Percentiles rank a stretch among this genome's conserved stretches.
These are phyloP conservation scores for Candida albicans DNA, from an alignment of 1,139 yeast species.

Conservation along the genomic window DNA sequence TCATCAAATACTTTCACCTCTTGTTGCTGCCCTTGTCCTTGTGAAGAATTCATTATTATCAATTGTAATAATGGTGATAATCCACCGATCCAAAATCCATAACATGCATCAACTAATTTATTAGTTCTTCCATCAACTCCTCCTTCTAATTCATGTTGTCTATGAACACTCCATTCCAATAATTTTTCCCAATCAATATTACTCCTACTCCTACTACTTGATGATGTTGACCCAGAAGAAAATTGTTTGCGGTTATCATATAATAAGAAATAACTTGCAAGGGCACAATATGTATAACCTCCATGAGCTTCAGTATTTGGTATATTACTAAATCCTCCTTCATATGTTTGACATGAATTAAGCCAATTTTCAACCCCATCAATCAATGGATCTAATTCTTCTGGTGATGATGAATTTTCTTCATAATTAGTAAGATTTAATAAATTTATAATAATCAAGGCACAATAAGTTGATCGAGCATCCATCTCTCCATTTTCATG, in stretches of 20 bases:
- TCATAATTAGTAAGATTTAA: constrained; percentile 65
- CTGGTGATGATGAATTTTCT: too few species aligned
- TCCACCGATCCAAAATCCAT: constrained; percentile 95
- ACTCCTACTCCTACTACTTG: too few species aligned
- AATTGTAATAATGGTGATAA: constrained; percentile 53
- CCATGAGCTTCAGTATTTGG: constrained; percentile 94
- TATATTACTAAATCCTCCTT: constrained; percentile 90
- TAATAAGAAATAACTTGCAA: constrained; percentile 59
- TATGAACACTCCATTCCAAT: constrained; percentile 62
- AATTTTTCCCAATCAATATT: constrained; percentile 40
- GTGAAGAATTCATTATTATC: constrained; percentile 43
- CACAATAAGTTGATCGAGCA: constrained; percentile 86
- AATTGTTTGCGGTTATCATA: neutral
- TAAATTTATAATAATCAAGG: constrained; percentile 68
- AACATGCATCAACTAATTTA: constrained; percentile 94
- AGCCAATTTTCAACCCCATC: constrained; percentile 61
- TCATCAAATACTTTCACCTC: constrained; percentile 42
- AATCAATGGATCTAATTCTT: constrained; percentile 35
- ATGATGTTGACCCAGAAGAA: neutral
- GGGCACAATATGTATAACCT: constrained; percentile 90
- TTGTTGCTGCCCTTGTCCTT: constrained; percentile 13
- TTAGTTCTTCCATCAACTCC: constrained; percentile 90
- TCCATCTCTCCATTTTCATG: constrained; percentile 82
- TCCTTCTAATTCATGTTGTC: constrained; percentile 76
- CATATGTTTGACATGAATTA: constrained; percentile 78